Evolutionary conservation across 495 filamentous ascomycete genomes (phyloP), one percentile per base, ranked within the genome.

Genomic region (Coniosporium apollinis): DNA sequence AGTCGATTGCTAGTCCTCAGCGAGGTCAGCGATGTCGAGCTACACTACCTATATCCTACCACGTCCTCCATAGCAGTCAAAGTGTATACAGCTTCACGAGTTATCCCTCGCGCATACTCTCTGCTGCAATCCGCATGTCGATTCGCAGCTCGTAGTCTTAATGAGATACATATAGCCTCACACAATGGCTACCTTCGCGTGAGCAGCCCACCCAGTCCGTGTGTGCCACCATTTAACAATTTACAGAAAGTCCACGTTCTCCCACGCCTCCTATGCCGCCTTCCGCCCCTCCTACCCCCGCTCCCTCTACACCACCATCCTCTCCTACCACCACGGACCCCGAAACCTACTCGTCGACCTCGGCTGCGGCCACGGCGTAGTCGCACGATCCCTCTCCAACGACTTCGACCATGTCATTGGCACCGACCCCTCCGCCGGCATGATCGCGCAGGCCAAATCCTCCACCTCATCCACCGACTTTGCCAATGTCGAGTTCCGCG

Each of bases 231-330:
- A 17, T 20, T 35, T 21, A 13, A 32, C 15, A 24, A 8, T 35
- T 35, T 32, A 42, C 50, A 63, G 63, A 33, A 59, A 66, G 44
- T 49, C 56, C 18, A 59, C 54, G 22, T 79, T 70, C 50, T 65
- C 64, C 24, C 66, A 67, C 22, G 48, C 58, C 25, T 54, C 60
- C 19, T 77, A 77, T 43, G 72, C 74, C 9, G 49, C 68, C 37
- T 72, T 74, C 57, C 70, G 74, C 17, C 74, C 74, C n/a, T 49
- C 59, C 33, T 78, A 77, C 48, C 70, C 69, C n/a, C 42, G 56
- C 5, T 47, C 48, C 13, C 55, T 79, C 22, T 75, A 67, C 56
- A 60, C 38, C 10, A 39, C 54, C 22, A 54, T 76, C 5, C 60
- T 76, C n/a, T 49, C 43, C 25, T 76, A 65, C 51, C 70, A 77